phyloP scores from a whole-genome alignment of 2,329 filamentous ascomycete species.

The Stagonosporopsis tanaceti region DNA sequence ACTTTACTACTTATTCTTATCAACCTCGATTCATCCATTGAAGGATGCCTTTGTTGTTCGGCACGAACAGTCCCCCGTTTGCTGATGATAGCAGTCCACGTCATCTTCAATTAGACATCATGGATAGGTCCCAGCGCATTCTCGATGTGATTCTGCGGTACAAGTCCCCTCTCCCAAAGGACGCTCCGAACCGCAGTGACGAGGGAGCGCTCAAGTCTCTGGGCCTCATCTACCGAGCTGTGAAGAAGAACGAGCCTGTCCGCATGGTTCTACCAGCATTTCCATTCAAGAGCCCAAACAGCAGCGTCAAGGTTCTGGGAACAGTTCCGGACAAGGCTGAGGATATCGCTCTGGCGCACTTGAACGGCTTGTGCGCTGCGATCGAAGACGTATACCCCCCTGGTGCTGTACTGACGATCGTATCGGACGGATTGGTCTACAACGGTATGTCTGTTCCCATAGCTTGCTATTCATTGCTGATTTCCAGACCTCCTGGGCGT shows the following conservation, averaged over 20 bases:
- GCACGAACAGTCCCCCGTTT: background rate
- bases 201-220: conserved; percentile 25
- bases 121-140: conserved; percentile 17
- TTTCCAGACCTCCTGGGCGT: conserved; percentile 51
- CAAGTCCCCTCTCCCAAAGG: conserved; percentile 20
- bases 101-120: background rate
- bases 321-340: conserved; percentile 54
- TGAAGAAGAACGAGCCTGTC: conserved; percentile 25
- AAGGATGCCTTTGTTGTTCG: conserved; percentile 18
- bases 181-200: conserved; percentile 20
- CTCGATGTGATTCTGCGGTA: conserved; percentile 24
- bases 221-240: conserved; percentile 21
- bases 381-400: conserved; percentile 51
- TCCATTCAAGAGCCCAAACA: conserved; percentile 70
- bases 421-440: conserved; percentile 54
- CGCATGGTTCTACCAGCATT: conserved; percentile 61
- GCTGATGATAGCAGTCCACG: background rate
- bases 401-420: conserved; percentile 51
- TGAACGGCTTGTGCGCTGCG: conserved; percentile 52
- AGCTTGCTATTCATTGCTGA: background rate
- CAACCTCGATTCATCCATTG: background rate
- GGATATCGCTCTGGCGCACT: conserved; percentile 51
- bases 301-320: conserved; percentile 62
- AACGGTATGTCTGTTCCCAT: conserved; percentile 33
- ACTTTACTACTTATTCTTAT: background rate